Evolutionary conservation across 2,329 filamentous ascomycete species (phyloP).

Genomic region (Colletotrichum sp.): DNA sequence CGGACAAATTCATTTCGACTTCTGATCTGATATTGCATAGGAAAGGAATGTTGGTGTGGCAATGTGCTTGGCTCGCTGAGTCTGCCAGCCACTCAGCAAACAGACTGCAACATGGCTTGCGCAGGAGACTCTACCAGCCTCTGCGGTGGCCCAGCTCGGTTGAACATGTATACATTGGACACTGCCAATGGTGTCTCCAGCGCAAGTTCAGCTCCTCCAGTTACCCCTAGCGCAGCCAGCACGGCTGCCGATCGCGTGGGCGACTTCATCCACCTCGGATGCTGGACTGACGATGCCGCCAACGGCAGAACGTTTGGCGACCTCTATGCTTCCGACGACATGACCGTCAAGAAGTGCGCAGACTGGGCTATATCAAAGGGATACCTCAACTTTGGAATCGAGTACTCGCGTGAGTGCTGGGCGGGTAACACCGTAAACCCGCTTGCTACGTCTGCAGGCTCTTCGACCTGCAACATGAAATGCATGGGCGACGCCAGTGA

Average conservation of each 20-base stretch:
- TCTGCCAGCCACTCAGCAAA: conserved; percentile 30
- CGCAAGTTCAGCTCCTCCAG: conserved; percentile 11
- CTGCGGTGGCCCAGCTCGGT: conserved; percentile 44
- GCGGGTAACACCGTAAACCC: conserved; percentile 44
- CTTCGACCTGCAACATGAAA: conserved; percentile 40
- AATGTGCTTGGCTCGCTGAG: conserved; percentile 37
- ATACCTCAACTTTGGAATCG: conserved; percentile 47
- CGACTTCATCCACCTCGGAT: not conserved
- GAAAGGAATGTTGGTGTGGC: conserved; percentile 37
- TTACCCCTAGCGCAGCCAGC: conserved; percentile 23
- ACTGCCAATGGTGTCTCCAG: not conserved
- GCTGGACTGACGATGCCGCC: conserved; percentile 28
- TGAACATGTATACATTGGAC: conserved; percentile 45
- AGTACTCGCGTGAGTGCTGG: conserved; percentile 48
- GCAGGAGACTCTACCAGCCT: conserved; percentile 42
- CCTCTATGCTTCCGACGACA: conserved; percentile 29
- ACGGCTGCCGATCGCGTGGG: not conserved
- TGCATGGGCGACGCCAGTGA: conserved; percentile 47
- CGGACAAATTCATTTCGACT: not conserved
- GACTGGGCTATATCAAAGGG: conserved; percentile 41
- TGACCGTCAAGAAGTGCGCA: conserved; percentile 42
- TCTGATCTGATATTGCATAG: not conserved
- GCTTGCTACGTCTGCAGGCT: conserved; percentile 32
- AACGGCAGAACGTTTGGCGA: conserved; percentile 32
- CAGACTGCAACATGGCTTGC: conserved; percentile 46